Conservation (phyloP, 148 eudicot species). For the Diospyros kaki region DNA sequence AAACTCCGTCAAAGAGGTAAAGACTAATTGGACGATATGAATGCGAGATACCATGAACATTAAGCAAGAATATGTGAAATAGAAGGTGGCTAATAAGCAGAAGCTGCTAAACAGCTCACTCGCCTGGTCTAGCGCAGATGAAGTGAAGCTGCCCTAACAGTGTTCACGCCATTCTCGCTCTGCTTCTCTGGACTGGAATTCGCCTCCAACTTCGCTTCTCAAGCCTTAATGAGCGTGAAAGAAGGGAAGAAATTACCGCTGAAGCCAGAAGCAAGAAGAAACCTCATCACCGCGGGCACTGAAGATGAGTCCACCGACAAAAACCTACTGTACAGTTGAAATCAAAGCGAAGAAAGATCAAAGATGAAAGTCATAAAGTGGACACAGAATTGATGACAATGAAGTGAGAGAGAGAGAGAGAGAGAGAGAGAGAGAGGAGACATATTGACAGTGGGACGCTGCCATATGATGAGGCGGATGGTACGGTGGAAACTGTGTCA, state of each 20-base stretch:
- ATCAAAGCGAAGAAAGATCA: too few species aligned
- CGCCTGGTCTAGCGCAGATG: background rate
- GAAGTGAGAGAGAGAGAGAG: too few species aligned
- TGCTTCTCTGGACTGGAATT: background rate
- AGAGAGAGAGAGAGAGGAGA: too few species aligned
- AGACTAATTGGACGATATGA: background rate
- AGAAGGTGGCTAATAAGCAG: background rate
- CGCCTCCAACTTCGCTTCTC: background rate
- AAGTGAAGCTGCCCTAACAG: background rate
- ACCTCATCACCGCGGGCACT: background rate
- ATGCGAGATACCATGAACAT: background rate
- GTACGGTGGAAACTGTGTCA: too few species aligned
- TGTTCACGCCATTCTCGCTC: constrained; percentile 8
- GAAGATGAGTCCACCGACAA: constrained; percentile 12
- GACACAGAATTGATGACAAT: too few species aligned
- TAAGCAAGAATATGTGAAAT: background rate
- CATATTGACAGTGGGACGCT: too few species aligned
- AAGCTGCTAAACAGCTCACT: constrained; percentile 6
- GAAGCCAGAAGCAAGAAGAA: background rate
- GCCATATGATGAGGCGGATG: too few species aligned
- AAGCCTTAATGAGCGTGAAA: background rate
- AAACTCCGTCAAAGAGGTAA: background rate
- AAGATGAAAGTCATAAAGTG: too few species aligned
- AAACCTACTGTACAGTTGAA: too few species aligned
- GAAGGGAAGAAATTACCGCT: background rate